Evolutionary conservation across 305 asterid genomes (phyloP).

Genomic region (Rubia occidens): DNA sequence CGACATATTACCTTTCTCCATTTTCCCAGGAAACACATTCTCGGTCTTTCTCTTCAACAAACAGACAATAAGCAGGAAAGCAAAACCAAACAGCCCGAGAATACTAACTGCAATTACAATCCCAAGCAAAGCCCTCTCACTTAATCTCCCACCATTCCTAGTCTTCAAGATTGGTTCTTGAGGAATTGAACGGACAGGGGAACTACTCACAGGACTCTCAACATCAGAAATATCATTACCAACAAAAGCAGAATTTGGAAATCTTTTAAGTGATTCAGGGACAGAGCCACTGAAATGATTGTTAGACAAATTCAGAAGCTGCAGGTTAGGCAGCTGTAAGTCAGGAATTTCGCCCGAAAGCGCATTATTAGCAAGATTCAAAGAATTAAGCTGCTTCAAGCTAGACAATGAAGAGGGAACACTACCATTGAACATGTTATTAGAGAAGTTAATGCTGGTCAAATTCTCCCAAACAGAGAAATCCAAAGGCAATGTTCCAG

Average conservation of each 20-base stretch:
- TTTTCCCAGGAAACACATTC: slow-evolving; percentile 45
- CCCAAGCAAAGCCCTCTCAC: slow-evolving; percentile 62
- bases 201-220: slow-evolving; percentile 26
- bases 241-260: slow-evolving; percentile 54
- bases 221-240: slow-evolving; percentile 51
- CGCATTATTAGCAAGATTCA: slow-evolving; percentile 67
- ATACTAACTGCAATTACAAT: slow-evolving; percentile 53
- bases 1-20: slow-evolving; percentile 66
- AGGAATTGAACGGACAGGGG: slow-evolving; percentile 46
- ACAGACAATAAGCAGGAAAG: slow-evolving; percentile 55
- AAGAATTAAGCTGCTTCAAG: slow-evolving; percentile 42
- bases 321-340: slow-evolving; percentile 43
- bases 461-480: slow-evolving; percentile 67
- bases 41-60: slow-evolving; percentile 35
- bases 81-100: slow-evolving; percentile 58
- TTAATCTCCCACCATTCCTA: slow-evolving; percentile 38
- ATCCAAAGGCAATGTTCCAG: slow-evolving; percentile 66
- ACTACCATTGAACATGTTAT: slow-evolving; percentile 55
- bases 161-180: slow-evolving; percentile 29
- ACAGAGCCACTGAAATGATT: slow-evolving; percentile 60
- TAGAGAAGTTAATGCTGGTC: slow-evolving; percentile 49
- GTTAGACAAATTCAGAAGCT: slow-evolving; percentile 56
- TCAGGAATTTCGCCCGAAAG: slow-evolving; percentile 63
- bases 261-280: slow-evolving; percentile 69
- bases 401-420: slow-evolving; percentile 49